These are phyloP conservation scores for Rhododendron ferrugineum DNA, from an alignment of 148 eudicot species.

Conservation along the genomic window DNA sequence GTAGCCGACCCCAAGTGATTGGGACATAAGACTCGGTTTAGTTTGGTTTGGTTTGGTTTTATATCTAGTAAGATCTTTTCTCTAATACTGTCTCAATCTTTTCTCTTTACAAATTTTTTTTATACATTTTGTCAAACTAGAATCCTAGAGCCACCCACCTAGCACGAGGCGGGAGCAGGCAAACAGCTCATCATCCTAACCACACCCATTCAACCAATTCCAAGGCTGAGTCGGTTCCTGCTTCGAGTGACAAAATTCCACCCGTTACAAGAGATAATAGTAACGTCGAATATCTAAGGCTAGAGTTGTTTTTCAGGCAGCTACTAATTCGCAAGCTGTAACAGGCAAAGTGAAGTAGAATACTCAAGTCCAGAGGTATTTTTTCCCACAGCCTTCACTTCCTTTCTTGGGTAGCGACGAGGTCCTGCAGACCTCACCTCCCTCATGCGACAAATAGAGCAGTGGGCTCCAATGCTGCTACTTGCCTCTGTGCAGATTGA, in stretches of 20 bases:
- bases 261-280: background rate
- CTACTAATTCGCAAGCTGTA: background rate
- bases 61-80: background rate
- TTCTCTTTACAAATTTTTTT: background rate
- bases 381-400: background rate
- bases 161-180: background rate
- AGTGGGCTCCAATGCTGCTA: background rate
- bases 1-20: no score
- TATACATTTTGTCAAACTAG: background rate
- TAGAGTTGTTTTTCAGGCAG: background rate
- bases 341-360: background rate
- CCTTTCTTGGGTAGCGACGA: background rate
- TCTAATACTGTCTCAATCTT: background rate
- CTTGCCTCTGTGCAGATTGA: no score
- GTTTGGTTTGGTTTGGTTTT: no score
- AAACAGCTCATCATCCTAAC: background rate
- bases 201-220: background rate
- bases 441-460: background rate
- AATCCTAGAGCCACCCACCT: background rate
- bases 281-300: background rate
- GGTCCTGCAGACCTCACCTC: no score
- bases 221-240: background rate
- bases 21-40: no score
- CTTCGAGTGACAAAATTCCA: background rate
- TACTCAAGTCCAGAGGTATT: background rate